Evolutionary conservation across 1,284 basidiomycete genomes (phyloP), one percentile per base, ranked within the genome.

Genomic region (Puccinia hordei): DNA sequence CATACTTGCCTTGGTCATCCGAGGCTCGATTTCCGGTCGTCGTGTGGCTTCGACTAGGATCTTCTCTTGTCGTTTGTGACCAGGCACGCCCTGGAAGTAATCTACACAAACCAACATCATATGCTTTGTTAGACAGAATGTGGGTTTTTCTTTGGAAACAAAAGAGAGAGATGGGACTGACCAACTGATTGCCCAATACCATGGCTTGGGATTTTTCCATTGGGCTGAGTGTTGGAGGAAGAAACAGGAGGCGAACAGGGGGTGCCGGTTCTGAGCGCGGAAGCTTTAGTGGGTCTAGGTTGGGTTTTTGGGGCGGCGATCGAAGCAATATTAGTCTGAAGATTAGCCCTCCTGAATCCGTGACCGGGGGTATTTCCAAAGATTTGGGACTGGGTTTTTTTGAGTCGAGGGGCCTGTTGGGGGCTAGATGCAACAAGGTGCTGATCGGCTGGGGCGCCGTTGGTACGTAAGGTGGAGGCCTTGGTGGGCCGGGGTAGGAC

Each of bases 361-460:
- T 76, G 73, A 13, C 73, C 73, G 27, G 73, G 73, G 27, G 73
- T 76, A 57, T 76, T 65, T 51, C 65, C 57, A 49, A 76, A 76
- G 55, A 76, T 76, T 10, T 61, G 19, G 30, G 57, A 46, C 30
- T 76, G 57, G n/a, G 57, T 76, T n/a, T 46, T 61, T 12, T 51
- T 49, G 24, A 44, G 35, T 30, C 59, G 5, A 24, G 41, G 17
- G 10, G 49, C 38, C 38, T 41, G 46, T 17, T 49, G 59, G 8
- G 30, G 35, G 59, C 19, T 38, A 17, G 61, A n/a, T n/a, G n/a
- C n/a, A n/a, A n/a, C 35, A 3, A 30, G 17, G 3, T 30, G 17
- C 15, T 72, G n/a, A n/a, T n/a, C n/a, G n/a, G n/a, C 69, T 17
- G 59, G 13, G 53, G 12, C 35, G 2, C 27, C 59, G n/a, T 35